Base-by-base conservation (phyloP, 2,329 filamentous ascomycete species). In the Ophiostoma fasciatum region DNA sequence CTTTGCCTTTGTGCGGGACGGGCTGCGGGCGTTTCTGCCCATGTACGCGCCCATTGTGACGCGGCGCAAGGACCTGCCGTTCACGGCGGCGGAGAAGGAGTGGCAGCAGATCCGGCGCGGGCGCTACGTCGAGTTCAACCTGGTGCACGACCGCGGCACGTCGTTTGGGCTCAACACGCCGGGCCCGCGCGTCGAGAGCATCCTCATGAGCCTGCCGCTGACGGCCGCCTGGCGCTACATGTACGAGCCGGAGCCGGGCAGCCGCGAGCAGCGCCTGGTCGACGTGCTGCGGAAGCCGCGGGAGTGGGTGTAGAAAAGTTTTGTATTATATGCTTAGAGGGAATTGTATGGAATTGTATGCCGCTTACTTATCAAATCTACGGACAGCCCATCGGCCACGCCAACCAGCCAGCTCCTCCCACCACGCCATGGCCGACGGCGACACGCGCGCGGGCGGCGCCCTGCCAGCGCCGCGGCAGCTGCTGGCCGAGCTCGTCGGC, bases 111-210 rank as follows among this genome's bases (percentile, higher is more conserved):
- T 98, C 43, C 72, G 90, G 33, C 67, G 90, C 45, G 90, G 90
- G n/a, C 71, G 85, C 50, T 98, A 98, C 55, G 90, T 98, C 44
- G 90, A 98, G 60, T 98, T 98, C 60, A 98, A 98, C 60, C 69
- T 98, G 26, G 84, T 98, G 38, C 87, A 98, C 59, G 90, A 98
- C 61, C 74, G 90, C 19, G 90, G 90, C 3, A 98, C 90, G 3
- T 78, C 82, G 7, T 98, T 98, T 57, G 90, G 90, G 2, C 63
- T 98, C 44, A 90, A 90, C 51, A 94, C 88, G 0, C 90, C 90
- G 0, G 84, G 84, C 28, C 81, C 87, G 6, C 71, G 90, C 42
- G 77, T 98, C 3, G 90, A 98, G 66, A 94, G 87, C 56, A 98
- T 98, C 40, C 61, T 98, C 46, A 96, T 98, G 85, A 94, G 84